Evolutionary conservation across 345 rosid species (phyloP).

Genomic region (Hibiscus trionum): DNA sequence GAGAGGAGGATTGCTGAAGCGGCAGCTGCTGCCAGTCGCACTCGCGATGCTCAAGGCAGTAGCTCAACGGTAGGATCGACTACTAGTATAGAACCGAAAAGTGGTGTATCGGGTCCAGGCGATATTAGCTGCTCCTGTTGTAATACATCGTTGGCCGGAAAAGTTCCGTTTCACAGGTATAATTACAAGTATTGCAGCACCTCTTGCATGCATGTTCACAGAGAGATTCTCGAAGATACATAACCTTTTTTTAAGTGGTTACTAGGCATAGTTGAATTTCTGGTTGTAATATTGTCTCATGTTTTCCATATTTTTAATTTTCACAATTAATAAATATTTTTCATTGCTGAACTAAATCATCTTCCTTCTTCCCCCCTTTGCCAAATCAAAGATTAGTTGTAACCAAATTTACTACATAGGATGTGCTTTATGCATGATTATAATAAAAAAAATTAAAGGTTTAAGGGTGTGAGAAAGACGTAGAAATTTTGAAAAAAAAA

Average conservation of each 20-base stretch:
- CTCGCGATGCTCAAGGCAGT: conserved; percentile 24
- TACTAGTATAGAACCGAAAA: conserved; percentile 17
- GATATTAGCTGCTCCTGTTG: conserved; percentile 51
- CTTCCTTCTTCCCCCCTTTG: neutral
- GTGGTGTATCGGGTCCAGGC: conserved; percentile 13
- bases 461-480: too few relatives aligned
- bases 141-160: conserved; percentile 46
- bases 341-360: neutral
- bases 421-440: too few relatives aligned
- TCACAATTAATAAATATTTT: neutral
- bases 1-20: conserved; percentile 66
- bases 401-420: neutral
- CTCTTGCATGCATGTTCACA: conserved; percentile 71
- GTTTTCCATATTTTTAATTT: neutral
- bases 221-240: conserved; percentile 43
- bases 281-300: neutral
- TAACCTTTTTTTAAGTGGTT: neutral
- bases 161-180: conserved; percentile 69
- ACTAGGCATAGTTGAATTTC: neutral
- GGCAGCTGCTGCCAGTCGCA: conserved; percentile 6
- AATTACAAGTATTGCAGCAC: conserved; percentile 75
- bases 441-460: too few relatives aligned
- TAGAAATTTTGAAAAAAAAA: too few relatives aligned
- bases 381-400: neutral
- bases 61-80: conserved; percentile 12